These are phyloP conservation scores for Scheffersomyces lignosus DNA, from an alignment of 805 yeast species.

Conservation along the genomic window DNA sequence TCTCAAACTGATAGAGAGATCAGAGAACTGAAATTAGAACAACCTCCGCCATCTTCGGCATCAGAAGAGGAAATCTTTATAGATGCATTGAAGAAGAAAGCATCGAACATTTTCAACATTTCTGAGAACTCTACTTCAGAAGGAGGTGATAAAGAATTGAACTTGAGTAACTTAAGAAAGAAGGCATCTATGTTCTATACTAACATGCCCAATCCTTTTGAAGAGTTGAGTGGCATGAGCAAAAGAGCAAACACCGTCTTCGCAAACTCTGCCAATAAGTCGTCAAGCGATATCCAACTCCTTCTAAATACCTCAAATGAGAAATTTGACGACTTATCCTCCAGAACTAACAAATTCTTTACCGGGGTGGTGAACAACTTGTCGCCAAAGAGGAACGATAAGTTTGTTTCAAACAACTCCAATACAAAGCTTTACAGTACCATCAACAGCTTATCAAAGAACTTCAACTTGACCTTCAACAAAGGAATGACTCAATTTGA, in stretches of 20 bases:
- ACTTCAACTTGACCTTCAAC: background rate
- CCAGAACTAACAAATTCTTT: slow-evolving; percentile 26
- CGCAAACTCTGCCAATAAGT: slow-evolving; percentile 1
- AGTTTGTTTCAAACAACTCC: background rate
- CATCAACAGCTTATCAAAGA: background rate
- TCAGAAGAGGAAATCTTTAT: slow-evolving; percentile 4
- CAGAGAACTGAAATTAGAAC: slow-evolving; percentile 4
- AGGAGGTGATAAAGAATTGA: slow-evolving; percentile 5
- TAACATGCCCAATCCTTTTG: background rate
- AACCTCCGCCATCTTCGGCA: background rate
- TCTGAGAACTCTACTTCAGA: slow-evolving; percentile 4
- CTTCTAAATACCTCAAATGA: slow-evolving; percentile 9
- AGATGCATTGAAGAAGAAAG: slow-evolving; percentile 14
- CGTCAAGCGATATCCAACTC: background rate
- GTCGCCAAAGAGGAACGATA: slow-evolving; percentile 23
- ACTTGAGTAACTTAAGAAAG: slow-evolving; percentile 2
- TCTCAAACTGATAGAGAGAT: slow-evolving; percentile 8
- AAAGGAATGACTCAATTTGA: background rate
- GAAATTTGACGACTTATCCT: slow-evolving; percentile 21
- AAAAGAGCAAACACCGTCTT: background rate
- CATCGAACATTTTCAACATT: slow-evolving; percentile 18
- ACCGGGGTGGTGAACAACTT: slow-evolving; percentile 22
- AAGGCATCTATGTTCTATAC: slow-evolving; percentile 10
- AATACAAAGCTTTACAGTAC: slow-evolving; percentile 1
- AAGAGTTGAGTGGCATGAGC: background rate